Evolutionary conservation across 768 basidiomycete genomes (phyloP).

Genomic region (Tricholoma hemisulphureum): DNA sequence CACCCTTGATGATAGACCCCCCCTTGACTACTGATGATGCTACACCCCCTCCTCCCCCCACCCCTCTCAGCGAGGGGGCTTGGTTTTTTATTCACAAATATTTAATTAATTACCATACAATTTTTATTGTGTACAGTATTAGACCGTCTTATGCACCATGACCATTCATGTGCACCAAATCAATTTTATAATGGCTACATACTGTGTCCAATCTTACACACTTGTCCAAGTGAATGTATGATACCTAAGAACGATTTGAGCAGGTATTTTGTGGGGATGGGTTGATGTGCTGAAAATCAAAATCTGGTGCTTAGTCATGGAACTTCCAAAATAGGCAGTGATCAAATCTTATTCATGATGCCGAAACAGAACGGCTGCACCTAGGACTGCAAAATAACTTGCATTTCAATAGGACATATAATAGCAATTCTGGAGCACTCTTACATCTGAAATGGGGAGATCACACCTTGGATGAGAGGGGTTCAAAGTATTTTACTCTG

Average conservation of each 20-base stretch:
- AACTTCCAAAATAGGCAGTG: not conserved
- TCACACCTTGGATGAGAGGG: not conserved
- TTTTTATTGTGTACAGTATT: no score
- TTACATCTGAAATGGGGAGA: not conserved
- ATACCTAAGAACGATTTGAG: not conserved
- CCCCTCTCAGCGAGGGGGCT: no score
- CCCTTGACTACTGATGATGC: no score
- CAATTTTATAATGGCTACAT: not conserved
- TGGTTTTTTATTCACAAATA: no score
- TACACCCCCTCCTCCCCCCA: no score
- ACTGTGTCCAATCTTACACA: not conserved
- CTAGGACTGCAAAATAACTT: not conserved
- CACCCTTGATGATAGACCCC: no score
- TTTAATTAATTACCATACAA: no score
- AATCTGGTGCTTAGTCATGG: not conserved
- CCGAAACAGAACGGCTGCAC: not conserved
- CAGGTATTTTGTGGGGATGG: not conserved
- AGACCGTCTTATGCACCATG: not conserved
- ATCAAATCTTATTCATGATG: not conserved
- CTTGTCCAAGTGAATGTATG: not conserved
- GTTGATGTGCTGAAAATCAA: not conserved
- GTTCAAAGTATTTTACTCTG: not conserved
- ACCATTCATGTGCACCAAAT: not conserved
- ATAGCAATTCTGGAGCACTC: not conserved
- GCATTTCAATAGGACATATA: not conserved